Evolutionary conservation across 352 stramenopile genomes (phyloP).

Genomic region (Aphanomyces cochlioides): DNA sequence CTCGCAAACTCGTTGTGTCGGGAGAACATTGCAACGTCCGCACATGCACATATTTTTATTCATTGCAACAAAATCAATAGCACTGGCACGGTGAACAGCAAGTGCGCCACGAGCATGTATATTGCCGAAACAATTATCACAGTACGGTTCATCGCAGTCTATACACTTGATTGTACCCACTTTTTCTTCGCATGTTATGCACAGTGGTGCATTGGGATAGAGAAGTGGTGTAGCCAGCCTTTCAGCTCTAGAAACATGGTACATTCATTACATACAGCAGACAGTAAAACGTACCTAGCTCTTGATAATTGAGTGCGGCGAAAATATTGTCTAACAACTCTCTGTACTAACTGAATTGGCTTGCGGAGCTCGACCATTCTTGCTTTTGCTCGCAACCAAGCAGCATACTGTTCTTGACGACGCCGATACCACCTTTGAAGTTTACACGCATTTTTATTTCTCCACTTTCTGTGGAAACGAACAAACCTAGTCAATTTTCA

Average conservation of each 20-base stretch:
- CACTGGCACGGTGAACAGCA: neutral
- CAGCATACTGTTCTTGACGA: slow-evolving; percentile 3
- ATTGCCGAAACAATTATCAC: slow-evolving; percentile 19
- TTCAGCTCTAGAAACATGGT: slow-evolving; percentile 12
- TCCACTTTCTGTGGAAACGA: neutral
- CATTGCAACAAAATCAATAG: slow-evolving; percentile 27
- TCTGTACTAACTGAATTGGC: slow-evolving; percentile 18
- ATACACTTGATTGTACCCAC: slow-evolving; percentile 20
- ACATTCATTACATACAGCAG: neutral
- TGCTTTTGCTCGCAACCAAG: slow-evolving; percentile 3
- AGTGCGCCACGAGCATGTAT: slow-evolving; percentile 15
- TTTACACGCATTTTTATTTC: slow-evolving; percentile 17
- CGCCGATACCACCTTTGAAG: slow-evolving; percentile 26
- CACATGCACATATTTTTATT: slow-evolving; percentile 18
- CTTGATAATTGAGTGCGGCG: slow-evolving; percentile 3
- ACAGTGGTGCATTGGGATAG: slow-evolving; percentile 26
- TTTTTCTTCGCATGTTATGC: slow-evolving; percentile 15
- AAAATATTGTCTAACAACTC: slow-evolving; percentile 16
- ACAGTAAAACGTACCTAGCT: slow-evolving; percentile 14
- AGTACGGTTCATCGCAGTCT: slow-evolving; percentile 30
- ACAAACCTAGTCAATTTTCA: slow-evolving; percentile 15
- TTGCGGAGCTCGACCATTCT: slow-evolving; percentile 15
- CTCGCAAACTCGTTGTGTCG: slow-evolving; percentile 19
- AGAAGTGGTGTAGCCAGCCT: neutral
- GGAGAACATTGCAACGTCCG: neutral